Evolutionary conservation across 1,284 basidiomycete genomes (phyloP), one percentile per base, ranked within the genome.

Genomic region (Moesziomyces sp.): DNA sequence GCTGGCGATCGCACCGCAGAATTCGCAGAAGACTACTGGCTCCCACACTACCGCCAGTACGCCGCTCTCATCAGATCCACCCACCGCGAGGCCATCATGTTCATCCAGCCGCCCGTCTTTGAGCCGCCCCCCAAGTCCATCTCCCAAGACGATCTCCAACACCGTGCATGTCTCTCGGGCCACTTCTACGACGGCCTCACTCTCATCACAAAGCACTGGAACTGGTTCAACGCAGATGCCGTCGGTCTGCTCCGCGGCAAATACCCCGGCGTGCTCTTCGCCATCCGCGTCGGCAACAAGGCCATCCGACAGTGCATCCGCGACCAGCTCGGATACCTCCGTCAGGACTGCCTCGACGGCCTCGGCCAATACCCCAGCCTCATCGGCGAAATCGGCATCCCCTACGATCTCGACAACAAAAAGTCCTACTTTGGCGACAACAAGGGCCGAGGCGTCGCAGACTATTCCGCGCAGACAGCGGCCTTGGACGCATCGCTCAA

Each of bases 141-240:
- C 3, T 51, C 42, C 34, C 19, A 59, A 6, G 87, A 87, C 3
- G 85, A 89, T 46, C 86, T 95, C 16, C 86, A 87, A 46, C 90
- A 91, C 0, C 89, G 96, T 2, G 91, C 89, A 10, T 92, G 89
- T 55, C 91, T 92, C 67, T 91, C 93, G 0, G 88, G 90, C 0
- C 96, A 99, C 85, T 99, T 94, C 84, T 99, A 98, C 84, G 96
- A 99, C 80, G 96, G 96, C 1, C 87, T 97, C 46, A 88, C 88
- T 13, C 83, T 88, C 55, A 80, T 86, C 54, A 86, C 85, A 51
- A 85, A 85, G 72, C 84, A 85, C 83, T 88, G 83, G 85, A 92
- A 94, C 82, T 94, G 92, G 93, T 93, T 96, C 88, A 98, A 98
- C 79, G 79, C 89, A 83, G 85, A 90, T 87, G 75, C 85, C 86